These are phyloP conservation scores for Oryza rufipogon DNA, from an alignment of 176 grass and related monocot genomes.

Conservation along the genomic window DNA sequence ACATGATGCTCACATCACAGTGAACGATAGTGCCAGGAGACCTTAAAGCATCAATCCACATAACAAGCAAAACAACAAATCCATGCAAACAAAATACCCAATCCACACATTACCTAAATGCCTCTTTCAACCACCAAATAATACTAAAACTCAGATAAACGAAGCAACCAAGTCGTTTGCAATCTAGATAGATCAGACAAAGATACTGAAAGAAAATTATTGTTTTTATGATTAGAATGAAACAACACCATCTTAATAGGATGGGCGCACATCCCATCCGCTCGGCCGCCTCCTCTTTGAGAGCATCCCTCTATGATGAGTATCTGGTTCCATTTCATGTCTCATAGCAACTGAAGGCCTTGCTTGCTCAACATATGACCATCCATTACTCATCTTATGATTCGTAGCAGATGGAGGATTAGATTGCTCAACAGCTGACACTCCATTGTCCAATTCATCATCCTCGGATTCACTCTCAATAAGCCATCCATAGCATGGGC, in stretches of 20 bases:
- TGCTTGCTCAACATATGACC: neutral
- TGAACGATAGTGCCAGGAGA: no score
- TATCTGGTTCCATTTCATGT: neutral
- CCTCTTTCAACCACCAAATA: neutral
- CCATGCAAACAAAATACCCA: neutral
- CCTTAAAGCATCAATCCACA: neutral
- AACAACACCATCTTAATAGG: neutral
- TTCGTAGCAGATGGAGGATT: neutral
- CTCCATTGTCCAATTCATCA: neutral
- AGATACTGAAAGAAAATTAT: neutral
- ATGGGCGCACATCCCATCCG: constrained; percentile 30
- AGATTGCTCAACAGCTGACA: neutral
- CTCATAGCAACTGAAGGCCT: neutral
- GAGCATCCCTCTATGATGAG: neutral
- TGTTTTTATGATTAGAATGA: neutral
- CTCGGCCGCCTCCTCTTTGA: constrained; percentile 22
- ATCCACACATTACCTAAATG: neutral
- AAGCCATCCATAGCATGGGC: constrained; percentile 34
- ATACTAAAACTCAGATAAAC: neutral
- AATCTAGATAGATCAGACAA: neutral
- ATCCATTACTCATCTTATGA: neutral
- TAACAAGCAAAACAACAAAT: neutral
- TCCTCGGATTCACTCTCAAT: constrained; percentile 28
- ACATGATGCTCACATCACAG: no score
- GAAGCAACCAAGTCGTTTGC: neutral